Base-by-base conservation (phyloP, 305 asterid genomes). In the Solanum chacoense region DNA sequence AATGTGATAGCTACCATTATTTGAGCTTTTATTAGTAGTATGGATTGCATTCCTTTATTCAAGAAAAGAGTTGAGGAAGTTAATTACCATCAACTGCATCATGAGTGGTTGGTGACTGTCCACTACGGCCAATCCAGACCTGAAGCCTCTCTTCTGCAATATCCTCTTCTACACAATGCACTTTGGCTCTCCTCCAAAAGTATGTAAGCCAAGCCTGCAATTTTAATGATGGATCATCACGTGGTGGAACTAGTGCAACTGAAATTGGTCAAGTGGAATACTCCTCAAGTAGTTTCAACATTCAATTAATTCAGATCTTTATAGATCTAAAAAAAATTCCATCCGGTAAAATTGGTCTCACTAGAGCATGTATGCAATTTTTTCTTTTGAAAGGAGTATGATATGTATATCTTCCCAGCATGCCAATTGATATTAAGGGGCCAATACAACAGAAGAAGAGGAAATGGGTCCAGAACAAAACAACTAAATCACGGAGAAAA, bases 121-220 rank as follows among this genome's bases (percentile, higher is more conserved):
- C 96, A 89, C 97, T 95, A 91, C 96, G 96, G 91, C 97, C 94
- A 89, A 94, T 94, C 99, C 99, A 98, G 85, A 93, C 89, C 74
- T 94, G 97, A 90, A 98, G 98, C 86, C 96, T 94, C 90, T 96
- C 99, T 74, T 96, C 98, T 32, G 99, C 97, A 91, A 95, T 93
- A 93, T 98, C 99, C 89, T 95, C 98, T 93, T 98, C 99, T 74
- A 98, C 99, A 75, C 94, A 91, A 88, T 95, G 99, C 77, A 88
- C 96, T 92, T 94, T 94, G 89, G 99, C 99, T 90, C 99, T 96
- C 95, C 98, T 96, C 99, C 99, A 98, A 92, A 96, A 96, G 93
- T 95, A 98, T 88, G 97, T 93, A 90, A 98, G 99, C 99, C 99
- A 98, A 75, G 99, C 97, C 99, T 96, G 94, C 63, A 88, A 85